Evolutionary conservation across 345 rosid species (phyloP).

Genomic region (Populus ilicifolia): DNA sequence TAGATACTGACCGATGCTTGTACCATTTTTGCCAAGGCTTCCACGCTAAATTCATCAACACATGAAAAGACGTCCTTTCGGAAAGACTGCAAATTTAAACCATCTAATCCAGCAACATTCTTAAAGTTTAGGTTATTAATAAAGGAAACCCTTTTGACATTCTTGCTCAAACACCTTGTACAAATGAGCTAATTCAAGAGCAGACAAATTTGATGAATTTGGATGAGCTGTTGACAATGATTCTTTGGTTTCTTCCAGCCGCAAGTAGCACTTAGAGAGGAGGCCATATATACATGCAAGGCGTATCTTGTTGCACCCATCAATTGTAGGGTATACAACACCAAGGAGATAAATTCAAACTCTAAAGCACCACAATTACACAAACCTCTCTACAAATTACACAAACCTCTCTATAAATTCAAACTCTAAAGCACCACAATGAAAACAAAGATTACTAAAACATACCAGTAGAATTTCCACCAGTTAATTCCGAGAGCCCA

Average conservation of each 20-base stretch:
- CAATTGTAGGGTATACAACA: slow-evolving; percentile 71
- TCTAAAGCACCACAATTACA: neutral
- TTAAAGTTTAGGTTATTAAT: slow-evolving; percentile 77
- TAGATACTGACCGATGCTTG: slow-evolving; percentile 40
- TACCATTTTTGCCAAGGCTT: slow-evolving; percentile 86
- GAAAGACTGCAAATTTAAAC: slow-evolving; percentile 60
- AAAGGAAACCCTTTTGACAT: slow-evolving; percentile 74
- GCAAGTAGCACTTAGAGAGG: slow-evolving; percentile 68
- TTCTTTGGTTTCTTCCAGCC: slow-evolving; percentile 48
- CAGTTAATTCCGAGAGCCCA: slow-evolving; percentile 32
- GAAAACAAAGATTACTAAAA: slow-evolving; percentile 18
- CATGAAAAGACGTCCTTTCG: slow-evolving; percentile 58
- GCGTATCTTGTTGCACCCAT: slow-evolving; percentile 77
- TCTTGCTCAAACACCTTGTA: slow-evolving; percentile 67
- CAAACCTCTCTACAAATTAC: neutral
- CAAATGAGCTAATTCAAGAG: slow-evolving; percentile 37
- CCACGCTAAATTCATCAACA: slow-evolving; percentile 53
- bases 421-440: neutral
- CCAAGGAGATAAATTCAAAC: slow-evolving; percentile 28
- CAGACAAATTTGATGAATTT: slow-evolving; percentile 30
- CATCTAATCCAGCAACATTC: slow-evolving; percentile 59
- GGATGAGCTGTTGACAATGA: slow-evolving; percentile 24
- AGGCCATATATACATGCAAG: slow-evolving; percentile 71
- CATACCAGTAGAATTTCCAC: slow-evolving; percentile 65
- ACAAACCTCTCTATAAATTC: neutral